A percentile compares a stretch with the other conserved stretches of the same genome.
phyloP scores from a whole-genome alignment of 75 land plant genomes.

The Picea sitchensis region DNA sequence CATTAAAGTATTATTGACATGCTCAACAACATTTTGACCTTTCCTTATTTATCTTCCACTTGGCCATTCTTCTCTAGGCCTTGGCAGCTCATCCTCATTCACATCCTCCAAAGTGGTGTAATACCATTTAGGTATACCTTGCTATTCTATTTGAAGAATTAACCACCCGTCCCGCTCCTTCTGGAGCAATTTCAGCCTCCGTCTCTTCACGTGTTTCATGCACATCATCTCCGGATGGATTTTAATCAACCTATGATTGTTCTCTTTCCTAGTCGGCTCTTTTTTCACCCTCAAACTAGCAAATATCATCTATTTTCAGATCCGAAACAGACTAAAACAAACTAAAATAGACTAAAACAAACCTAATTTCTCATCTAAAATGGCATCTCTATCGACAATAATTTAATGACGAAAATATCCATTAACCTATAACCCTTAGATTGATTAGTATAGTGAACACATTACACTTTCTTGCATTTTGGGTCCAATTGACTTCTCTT shows the following conservation, averaged over 20 bases:
- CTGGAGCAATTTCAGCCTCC: background rate
- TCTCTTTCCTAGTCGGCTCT: background rate
- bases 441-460: background rate
- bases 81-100: background rate
- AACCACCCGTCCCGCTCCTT: background rate
- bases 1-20: background rate
- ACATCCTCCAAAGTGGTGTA: background rate
- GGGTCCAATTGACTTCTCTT: background rate
- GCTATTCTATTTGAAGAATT: background rate
- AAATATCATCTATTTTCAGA: background rate
- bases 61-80: background rate
- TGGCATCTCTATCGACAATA: background rate
- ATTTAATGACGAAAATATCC: too few species aligned
- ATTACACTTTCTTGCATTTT: background rate
- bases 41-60: background rate
- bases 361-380: background rate
- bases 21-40: background rate
- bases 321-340: background rate
- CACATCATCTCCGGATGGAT: background rate
- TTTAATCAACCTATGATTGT: background rate
- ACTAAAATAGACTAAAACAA: background rate
- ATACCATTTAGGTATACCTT: background rate
- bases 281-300: background rate
- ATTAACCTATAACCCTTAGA: background rate
- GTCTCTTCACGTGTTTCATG: background rate